These are phyloP conservation scores for Xylaria sp. DNA, from an alignment of 2,329 filamentous ascomycete genomes.

Conservation along the genomic window DNA sequence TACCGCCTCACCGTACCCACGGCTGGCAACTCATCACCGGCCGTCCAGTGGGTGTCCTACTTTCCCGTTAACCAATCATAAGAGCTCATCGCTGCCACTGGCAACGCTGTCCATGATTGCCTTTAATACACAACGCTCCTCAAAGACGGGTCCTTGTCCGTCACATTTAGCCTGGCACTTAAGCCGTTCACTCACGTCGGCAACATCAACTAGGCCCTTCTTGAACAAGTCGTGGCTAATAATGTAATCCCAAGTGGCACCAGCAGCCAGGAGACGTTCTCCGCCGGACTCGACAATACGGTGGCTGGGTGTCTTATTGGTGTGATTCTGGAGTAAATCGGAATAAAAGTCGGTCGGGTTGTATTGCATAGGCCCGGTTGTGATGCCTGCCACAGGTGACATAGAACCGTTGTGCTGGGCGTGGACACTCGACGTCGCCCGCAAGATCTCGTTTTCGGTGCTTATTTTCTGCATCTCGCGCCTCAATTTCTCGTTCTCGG, in stretches of 20 bases:
- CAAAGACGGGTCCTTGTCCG: slow-evolving; percentile 86
- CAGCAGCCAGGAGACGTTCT: slow-evolving; percentile 72
- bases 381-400: slow-evolving; percentile 51
- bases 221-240: slow-evolving; percentile 79
- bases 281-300: slow-evolving; percentile 72
- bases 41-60: neutral
- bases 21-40: neutral
- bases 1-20: neutral
- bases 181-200: slow-evolving; percentile 77
- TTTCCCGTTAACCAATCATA: slow-evolving; percentile 48
- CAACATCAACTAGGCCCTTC: slow-evolving; percentile 79
- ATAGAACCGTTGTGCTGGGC: slow-evolving; percentile 44
- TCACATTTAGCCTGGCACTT: slow-evolving; percentile 80
- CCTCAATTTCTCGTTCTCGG: slow-evolving; percentile 87
- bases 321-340: slow-evolving; percentile 64
- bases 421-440: slow-evolving; percentile 68
- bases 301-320: slow-evolving; percentile 69
- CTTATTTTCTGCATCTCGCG: slow-evolving; percentile 81
- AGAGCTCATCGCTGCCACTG: slow-evolving; percentile 78
- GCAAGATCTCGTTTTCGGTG: slow-evolving; percentile 91
- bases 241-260: slow-evolving; percentile 89
- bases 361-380: slow-evolving; percentile 72
- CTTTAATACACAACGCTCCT: slow-evolving; percentile 72
- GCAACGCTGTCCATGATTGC: slow-evolving; percentile 82
- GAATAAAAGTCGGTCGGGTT: slow-evolving; percentile 75